Base-by-base conservation (phyloP, 208 protist genomes). In the Trypanosoma avium region DNA sequence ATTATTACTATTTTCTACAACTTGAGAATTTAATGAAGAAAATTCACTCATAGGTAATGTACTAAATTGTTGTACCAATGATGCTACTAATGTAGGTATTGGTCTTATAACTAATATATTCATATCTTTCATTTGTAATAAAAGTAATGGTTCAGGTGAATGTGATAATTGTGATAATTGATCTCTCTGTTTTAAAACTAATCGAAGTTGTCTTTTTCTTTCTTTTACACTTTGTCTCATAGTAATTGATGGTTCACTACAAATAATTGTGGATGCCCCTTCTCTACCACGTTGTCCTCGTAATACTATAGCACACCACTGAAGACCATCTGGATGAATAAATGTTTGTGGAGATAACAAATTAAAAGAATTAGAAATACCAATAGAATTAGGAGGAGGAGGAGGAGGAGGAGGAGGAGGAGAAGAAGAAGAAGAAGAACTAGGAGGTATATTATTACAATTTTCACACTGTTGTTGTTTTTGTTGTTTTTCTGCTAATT, bases 1-100 rank as follows among this genome's bases (percentile, higher is more conserved):
- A 42, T 32, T 22, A 12, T 4, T 22, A 19, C 6, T 68, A 1
- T 42, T 62, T 15, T 17, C 46, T 63, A 35, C 61, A 17, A 6
- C 29, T 58, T 40, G 32, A 52, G 43, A 24, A 8, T 19, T 17
- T 10, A 30, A 2, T 54, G 30, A 40, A 27, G 49, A n/a, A n/a
- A n/a, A n/a, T n/a, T n/a, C n/a, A n/a, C n/a, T 38, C 5, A 5
- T 12, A 1, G 38, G 21, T n/a, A 73, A 66, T 17, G 70, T 58
- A 45, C 65, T 79, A 65, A 81, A 82, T 43, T 85, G 67, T 22
- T 80, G 63, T 26, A 80, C 70, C 29, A 90, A 64, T n/a, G 66
- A 58, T 59, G 72, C 75, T 30, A 90, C 59, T 36, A 82, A 69
- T 3, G 70, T 67, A 24, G 66, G 35, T 22, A 78, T 87, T 8